Percentiles rank a stretch among this genome's conserved stretches.
These are phyloP conservation scores for Ceratocystis ficicola DNA, from an alignment of 2,329 filamentous ascomycete species.

Conservation along the genomic window DNA sequence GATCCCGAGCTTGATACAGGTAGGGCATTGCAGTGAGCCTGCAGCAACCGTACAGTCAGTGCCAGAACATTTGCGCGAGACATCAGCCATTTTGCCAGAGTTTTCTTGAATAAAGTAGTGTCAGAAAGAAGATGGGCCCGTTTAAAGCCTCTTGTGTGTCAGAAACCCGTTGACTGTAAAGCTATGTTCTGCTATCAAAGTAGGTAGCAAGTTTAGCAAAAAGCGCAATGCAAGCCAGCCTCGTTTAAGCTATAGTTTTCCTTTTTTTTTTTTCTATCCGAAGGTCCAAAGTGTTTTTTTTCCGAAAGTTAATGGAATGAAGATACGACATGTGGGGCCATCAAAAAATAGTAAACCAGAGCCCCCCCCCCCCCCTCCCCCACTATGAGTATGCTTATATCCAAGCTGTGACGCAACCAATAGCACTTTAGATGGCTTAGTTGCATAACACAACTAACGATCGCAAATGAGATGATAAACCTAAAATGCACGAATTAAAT, in stretches of 20 bases:
- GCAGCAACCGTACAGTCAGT: slow-evolving; percentile 79
- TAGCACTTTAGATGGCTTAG: neutral
- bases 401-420: neutral
- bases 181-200: neutral
- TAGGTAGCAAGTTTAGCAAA: neutral
- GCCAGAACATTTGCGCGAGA: slow-evolving; percentile 63
- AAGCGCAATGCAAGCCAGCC: neutral
- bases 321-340: neutral
- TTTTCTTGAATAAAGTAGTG: neutral
- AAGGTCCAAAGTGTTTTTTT: neutral
- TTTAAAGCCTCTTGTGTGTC: neutral
- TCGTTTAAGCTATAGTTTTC: neutral
- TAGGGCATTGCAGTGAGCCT: slow-evolving; percentile 80
- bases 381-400: neutral
- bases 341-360: neutral
- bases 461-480: neutral
- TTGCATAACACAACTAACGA: neutral
- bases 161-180: neutral
- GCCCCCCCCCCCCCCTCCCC: neutral
- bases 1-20: slow-evolving; percentile 76
- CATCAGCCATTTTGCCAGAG: slow-evolving; percentile 33
- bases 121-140: neutral
- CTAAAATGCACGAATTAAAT: neutral
- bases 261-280: neutral
- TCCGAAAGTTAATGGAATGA: neutral